Evolutionary conservation across 768 basidiomycete genomes (phyloP).

Genomic region (Cystoderma amianthinum): DNA sequence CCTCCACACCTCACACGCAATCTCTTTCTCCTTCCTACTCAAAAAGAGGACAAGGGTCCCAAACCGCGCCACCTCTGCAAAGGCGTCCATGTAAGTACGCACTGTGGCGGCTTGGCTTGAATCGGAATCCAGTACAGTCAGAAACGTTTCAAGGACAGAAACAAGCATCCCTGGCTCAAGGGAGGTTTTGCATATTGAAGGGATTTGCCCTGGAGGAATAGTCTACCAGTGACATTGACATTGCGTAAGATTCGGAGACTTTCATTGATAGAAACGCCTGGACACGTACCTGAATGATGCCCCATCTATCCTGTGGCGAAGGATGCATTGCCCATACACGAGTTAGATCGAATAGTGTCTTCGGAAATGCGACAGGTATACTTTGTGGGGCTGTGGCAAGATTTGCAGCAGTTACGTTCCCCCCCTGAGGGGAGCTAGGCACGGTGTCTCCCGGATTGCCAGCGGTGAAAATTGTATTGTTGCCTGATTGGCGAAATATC

Average conservation of each 20-base stretch:
- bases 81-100: slow-evolving; percentile 38
- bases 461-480: slow-evolving; percentile 46
- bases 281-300: slow-evolving; percentile 48
- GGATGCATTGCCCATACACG: slow-evolving; percentile 45
- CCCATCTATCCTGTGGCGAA: slow-evolving; percentile 43
- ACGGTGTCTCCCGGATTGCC: neutral
- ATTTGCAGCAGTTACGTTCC: neutral
- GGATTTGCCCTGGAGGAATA: slow-evolving; percentile 47
- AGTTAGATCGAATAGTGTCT: slow-evolving; percentile 56
- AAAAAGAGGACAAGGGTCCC: slow-evolving; percentile 58
- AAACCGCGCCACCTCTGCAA: slow-evolving; percentile 55
- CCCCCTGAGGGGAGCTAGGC: neutral
- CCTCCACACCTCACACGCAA: slow-evolving; percentile 41
- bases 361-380: slow-evolving; percentile 1
- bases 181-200: slow-evolving; percentile 60
- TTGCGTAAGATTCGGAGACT: neutral
- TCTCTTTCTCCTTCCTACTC: slow-evolving; percentile 42
- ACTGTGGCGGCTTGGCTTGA: slow-evolving; percentile 10
- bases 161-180: slow-evolving; percentile 60
- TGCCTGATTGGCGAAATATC: slow-evolving; percentile 62
- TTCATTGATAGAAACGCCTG: neutral
- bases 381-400: neutral
- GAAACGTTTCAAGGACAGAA: slow-evolving; percentile 50
- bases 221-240: slow-evolving; percentile 25
- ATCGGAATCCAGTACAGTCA: slow-evolving; percentile 14